Base-by-base conservation (phyloP, 163 green algal genomes). In the Botryococcus braunii region DNA sequence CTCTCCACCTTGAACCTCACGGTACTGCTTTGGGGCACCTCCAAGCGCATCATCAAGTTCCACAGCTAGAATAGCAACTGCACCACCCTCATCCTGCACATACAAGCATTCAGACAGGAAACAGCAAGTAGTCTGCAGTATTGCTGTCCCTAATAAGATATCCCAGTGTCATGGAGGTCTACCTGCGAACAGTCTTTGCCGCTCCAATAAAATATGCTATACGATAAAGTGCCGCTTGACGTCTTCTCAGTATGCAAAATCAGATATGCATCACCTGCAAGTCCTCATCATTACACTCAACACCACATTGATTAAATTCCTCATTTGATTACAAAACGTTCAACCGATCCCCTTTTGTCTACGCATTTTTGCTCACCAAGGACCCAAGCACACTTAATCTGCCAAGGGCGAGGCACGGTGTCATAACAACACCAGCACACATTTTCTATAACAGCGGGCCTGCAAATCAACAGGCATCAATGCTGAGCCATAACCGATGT, bases 111-210 rank as follows among this genome's bases (percentile, higher is more conserved):
- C n/a, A n/a, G n/a, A n/a, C n/a, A 60, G 50, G 46, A 21, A 55
- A 55, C 17, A 21, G 21, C 46, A 21, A 21, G 46, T 21, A 17
- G 21, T 17, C 21, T 17, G 21, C 46, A 21, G 17, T 55, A 29
- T 55, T 55, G 17, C 46, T 55, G 46, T 55, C 17, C 46, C 17
- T 55, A 17, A 55, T 17, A 17, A 55, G 46, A 55, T 27, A 29
- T 17, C 21, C 46, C 17, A 55, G 46, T 21, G 17, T 55, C 21
- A 17, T 27, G 21, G 46, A 55, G 52, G 37, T 31, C 37, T 23
- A 39, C 56, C 56, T 63, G 56, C 5, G 56, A 32, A 35, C 34
- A 63, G 21, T 63, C 56, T 35, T 63, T 63, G 56, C 56, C 56
- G 34, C 41, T 34, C 56, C 56, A 63, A 27, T 37, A 63, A 35